Evolutionary conservation across 768 basidiomycete species (phyloP), one percentile per base, ranked within the genome.

Genomic region (Inosperma sp.): DNA sequence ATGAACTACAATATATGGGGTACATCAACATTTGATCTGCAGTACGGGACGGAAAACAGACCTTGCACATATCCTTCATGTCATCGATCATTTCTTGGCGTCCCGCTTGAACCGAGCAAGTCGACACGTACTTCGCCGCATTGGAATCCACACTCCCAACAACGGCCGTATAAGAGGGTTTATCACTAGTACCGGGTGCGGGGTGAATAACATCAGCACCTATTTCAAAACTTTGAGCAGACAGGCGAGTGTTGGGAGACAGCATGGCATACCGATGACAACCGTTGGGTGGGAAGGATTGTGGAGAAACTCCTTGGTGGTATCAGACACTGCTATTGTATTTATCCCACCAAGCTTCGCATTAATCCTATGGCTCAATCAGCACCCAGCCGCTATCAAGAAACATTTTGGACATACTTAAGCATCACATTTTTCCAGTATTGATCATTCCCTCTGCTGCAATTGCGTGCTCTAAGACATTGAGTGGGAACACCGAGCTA

Each of bases 331-430:
- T 3, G 77, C 71, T 17, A 90, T 75, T 1, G 79, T 74, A 58
- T 91, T 91, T 62, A 90, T 83, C 0, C 89, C 88, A 3, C 89
- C 89, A 0, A 91, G 74, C 60, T 91, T 90, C 2, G 86, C 86
- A 49, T 91, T 91, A 51, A 90, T 75, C 61, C 87, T 90, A 51
- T 9, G 31, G 16, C 26, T 22, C 23, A 25, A 39, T 45, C 13
- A 29, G 52, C 53, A 23, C 39, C 17, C 29, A 31, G 36, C 13
- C 10, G 14, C 26, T 13, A 2, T 7, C 2, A 40, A 8, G 9
- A 9, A 5, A 21, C 21, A 12, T 21, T 12, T n/a, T 25, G 27
- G 14, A 65, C 82, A 50, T 48, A 88, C 88, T 90, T 90, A 8
- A 90, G 65, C 53, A 81, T 80, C 0, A 89, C 85, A 51, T 90